Conservation (phyloP, 495 filamentous ascomycete species). For the Penicillium ucsense region DNA sequence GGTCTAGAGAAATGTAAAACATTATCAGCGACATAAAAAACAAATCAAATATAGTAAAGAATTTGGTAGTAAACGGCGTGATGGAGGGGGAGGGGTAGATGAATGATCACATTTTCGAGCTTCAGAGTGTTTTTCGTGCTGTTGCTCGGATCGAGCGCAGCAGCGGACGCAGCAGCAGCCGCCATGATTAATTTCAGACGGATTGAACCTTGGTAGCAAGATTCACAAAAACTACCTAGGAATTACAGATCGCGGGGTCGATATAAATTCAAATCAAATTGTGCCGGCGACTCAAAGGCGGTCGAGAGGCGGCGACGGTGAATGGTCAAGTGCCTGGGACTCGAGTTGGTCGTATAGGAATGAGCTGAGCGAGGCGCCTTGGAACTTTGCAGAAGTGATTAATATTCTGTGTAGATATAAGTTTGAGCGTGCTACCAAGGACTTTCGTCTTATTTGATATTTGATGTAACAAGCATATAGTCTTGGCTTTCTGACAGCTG, state of each 20-base stretch:
- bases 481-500: not conserved
- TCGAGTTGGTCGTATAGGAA: too few species aligned
- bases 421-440: too few species aligned
- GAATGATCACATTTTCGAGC: constrained; percentile 52
- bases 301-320: not conserved
- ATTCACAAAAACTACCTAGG: constrained; percentile 12
- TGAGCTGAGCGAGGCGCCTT: too few species aligned
- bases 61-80: constrained; percentile 4
- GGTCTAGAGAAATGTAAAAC: constrained; percentile 41
- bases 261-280: constrained; percentile 19
- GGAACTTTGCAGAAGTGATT: too few species aligned
- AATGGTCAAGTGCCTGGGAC: not conserved
- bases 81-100: constrained; percentile 22
- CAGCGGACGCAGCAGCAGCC: constrained; percentile 43
- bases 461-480: not conserved
- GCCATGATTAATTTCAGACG: constrained; percentile 33
- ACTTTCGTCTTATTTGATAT: not conserved
- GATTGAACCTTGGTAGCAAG: constrained; percentile 18
- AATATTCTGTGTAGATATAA: too few species aligned
- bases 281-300: constrained; percentile 14
- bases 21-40: constrained; percentile 5
- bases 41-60: not conserved
- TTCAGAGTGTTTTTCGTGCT: constrained; percentile 60
- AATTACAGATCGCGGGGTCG: constrained; percentile 24
- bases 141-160: constrained; percentile 50